Base-by-base conservation (phyloP, 306 rosid genomes). In the Lathyrus oleraceus region DNA sequence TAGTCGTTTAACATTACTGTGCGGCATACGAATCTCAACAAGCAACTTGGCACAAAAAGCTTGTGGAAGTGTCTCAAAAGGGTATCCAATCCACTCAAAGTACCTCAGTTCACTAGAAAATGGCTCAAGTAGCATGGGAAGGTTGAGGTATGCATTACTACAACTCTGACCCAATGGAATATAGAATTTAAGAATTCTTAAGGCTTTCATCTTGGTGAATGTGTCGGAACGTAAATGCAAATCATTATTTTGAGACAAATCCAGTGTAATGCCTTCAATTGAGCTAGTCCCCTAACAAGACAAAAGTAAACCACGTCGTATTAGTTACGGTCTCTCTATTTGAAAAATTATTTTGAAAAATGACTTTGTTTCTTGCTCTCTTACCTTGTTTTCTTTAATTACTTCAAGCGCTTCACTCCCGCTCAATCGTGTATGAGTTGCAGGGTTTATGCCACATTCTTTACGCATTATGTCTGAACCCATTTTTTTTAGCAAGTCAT, bases 401-500 rank as follows among this genome's bases (percentile, higher is more conserved):
- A 80, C 68, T 19, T n/a, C 28, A 23, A 7, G 27, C 13, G 67
- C 52, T 73, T 63, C 67, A 3, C 8, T 5, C 11, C 27, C 73
- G 10, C 36, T 52, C 52, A 81, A 13, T 23, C 77, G 61, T 5
- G 67, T 69, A 25, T 54, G 74, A 4, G 8, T 23, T 57, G 6
- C 71, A 3, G 68, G 67, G 8, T 77, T 1, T 6, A 0, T 8
- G 0, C 2, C 2, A 12, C 60, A 14, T 10, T 71, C 69, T 53
- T 11, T 19, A 10, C 70, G 44, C 0, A 72, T 58, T 49, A 81
- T 71, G 0, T 39, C 64, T 30, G 30, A 52, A 8, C 69, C 85
- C 79, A 73, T 54, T 52, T 58, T 6, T 10, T 71, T 61, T 21
- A 85, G 9, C 48, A 77, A 45, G 39, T 73, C 79, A 36, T 79